Percentiles rank a stretch among this genome's conserved stretches.
Conservation (phyloP, 129 eudicot species). For the Arctium lappa region DNA sequence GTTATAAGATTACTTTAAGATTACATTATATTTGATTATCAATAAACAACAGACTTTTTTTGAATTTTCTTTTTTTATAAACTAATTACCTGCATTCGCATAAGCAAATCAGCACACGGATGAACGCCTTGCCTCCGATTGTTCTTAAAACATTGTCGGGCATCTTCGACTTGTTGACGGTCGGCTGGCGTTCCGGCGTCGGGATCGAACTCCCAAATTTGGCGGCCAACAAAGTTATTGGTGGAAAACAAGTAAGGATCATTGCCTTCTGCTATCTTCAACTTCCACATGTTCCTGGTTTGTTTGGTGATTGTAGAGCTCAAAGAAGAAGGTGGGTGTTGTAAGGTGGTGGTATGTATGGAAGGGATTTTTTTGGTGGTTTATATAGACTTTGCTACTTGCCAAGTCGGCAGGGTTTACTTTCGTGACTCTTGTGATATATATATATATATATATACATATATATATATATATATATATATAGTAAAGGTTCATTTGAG, state of each 20-base stretch:
- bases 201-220: conserved; percentile 73
- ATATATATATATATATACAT: no score
- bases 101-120: conserved; percentile 59
- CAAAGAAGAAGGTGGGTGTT: background rate
- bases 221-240: conserved; percentile 67
- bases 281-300: conserved; percentile 54
- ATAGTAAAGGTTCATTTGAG: no score
- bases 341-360: no score
- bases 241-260: conserved; percentile 69
- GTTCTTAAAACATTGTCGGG: conserved; percentile 35
- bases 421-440: no score
- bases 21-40: no score
- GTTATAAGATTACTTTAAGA: no score
- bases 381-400: no score
- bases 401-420: no score
- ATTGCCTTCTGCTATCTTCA: conserved; percentile 66
- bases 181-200: conserved; percentile 51
- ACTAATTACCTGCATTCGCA: conserved; percentile 63
- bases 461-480: no score
- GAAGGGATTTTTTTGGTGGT: no score
- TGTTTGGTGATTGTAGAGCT: background rate
- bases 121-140: conserved; percentile 47
- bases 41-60: background rate
- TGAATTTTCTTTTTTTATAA: background rate
- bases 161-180: conserved; percentile 46